Evolutionary conservation across 2,329 filamentous ascomycete genomes (phyloP).

Genomic region (Daldinia sp.): DNA sequence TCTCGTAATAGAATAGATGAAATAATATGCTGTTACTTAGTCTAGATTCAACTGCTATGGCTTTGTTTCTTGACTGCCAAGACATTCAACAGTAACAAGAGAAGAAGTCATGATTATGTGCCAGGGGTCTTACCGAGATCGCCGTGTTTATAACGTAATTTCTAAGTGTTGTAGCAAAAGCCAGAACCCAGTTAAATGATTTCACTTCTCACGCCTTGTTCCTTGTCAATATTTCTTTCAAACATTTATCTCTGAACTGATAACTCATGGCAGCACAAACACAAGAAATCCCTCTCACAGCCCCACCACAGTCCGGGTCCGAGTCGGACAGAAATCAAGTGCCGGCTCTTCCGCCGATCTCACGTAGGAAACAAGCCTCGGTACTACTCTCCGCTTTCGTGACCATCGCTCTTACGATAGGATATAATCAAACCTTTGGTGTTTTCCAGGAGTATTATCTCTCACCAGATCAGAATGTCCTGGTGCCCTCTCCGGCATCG

Average conservation of each 20-base stretch:
- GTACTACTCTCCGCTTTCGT: conserved; percentile 60
- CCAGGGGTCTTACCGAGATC: conserved; percentile 2
- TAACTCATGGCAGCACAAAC: conserved; percentile 31
- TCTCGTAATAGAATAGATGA: neutral
- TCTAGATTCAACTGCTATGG: neutral
- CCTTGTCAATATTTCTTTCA: neutral
- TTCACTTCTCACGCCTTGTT: neutral
- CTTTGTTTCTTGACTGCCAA: neutral
- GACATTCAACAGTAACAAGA: neutral
- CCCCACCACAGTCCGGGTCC: conserved; percentile 16
- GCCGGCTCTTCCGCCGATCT: conserved; percentile 52
- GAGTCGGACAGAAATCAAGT: conserved; percentile 21
- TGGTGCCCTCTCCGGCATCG: conserved; percentile 51
- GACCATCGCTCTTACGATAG: conserved; percentile 61
- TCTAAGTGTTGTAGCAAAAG: neutral
- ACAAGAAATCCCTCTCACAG: conserved; percentile 31
- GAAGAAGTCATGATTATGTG: neutral
- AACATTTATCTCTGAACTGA: neutral
- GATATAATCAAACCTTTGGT: conserved; percentile 63
- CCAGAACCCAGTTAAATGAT: neutral
- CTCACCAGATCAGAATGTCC: conserved; percentile 56
- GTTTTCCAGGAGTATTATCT: conserved; percentile 64
- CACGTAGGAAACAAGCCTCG: conserved; percentile 56
- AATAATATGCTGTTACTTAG: neutral
- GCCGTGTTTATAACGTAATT: conserved; percentile 1